These are phyloP conservation scores for Noccaea caerulescens DNA, from an alignment of 345 rosid genomes.

Conservation along the genomic window DNA sequence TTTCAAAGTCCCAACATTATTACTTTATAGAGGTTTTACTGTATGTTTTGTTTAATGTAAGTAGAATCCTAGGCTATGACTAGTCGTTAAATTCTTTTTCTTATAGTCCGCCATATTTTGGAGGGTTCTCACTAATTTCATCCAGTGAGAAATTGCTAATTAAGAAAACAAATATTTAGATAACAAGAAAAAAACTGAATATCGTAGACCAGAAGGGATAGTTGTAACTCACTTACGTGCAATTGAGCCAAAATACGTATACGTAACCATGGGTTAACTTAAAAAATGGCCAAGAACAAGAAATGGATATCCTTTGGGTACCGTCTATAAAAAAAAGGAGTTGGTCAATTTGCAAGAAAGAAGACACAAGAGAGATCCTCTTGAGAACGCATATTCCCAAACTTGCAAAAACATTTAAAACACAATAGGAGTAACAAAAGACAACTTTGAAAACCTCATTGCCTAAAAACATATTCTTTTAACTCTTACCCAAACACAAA, in stretches of 20 bases:
- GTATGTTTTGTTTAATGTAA: too few relatives aligned
- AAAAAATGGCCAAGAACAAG: slow-evolving; percentile 14
- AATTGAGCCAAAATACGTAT: neutral
- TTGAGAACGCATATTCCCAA: slow-evolving; percentile 34
- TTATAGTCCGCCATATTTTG: too few relatives aligned
- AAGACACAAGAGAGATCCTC: slow-evolving; percentile 38
- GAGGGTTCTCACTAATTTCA: too few relatives aligned
- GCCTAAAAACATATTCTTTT: slow-evolving; percentile 13
- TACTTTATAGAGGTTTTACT: too few relatives aligned
- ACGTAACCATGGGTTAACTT: neutral
- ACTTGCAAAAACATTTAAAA: slow-evolving; percentile 25
- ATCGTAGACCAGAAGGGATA: too few relatives aligned
- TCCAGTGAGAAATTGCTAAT: too few relatives aligned
- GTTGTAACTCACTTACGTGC: slow-evolving; percentile 14
- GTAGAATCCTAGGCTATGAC: too few relatives aligned
- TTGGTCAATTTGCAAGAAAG: slow-evolving; percentile 26
- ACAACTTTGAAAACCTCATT: slow-evolving; percentile 6
- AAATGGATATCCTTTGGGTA: slow-evolving; percentile 31
- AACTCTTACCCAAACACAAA: slow-evolving; percentile 17
- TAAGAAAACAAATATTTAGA: too few relatives aligned
- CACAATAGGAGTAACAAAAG: slow-evolving; percentile 7
- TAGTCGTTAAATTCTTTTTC: too few relatives aligned
- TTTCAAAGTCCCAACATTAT: too few relatives aligned
- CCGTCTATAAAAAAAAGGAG: slow-evolving; percentile 15
- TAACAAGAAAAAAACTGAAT: too few relatives aligned